A percentile compares a stretch with the other conserved stretches of the same genome.
Evolutionary conservation across 805 yeast species (phyloP).

Genomic region (Saturnispora sanitii): DNA sequence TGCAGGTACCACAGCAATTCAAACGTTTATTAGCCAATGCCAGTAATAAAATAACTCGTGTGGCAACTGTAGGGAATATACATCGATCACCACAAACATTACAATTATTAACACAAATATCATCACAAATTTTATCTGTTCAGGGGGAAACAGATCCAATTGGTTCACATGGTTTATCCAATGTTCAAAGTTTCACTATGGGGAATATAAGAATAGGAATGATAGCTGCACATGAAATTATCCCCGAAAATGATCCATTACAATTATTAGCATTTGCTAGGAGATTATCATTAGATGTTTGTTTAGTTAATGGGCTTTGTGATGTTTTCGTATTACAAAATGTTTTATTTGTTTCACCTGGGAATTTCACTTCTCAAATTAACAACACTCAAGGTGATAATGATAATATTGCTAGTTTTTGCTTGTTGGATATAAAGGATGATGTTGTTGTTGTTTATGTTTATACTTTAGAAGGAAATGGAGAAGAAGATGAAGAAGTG

Average conservation of each 20-base stretch:
- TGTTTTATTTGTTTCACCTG: too few species aligned
- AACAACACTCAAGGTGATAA: too few species aligned
- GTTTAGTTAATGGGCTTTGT: too few species aligned
- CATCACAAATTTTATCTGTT: slow-evolving; percentile 66
- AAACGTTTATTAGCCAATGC: slow-evolving; percentile 70
- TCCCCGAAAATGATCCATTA: slow-evolving; percentile 83
- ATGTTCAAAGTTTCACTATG: slow-evolving; percentile 28
- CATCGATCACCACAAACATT: slow-evolving; percentile 57
- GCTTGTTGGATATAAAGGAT: slow-evolving; percentile 79
- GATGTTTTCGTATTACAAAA: too few species aligned
- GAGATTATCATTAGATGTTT: slow-evolving; percentile 82
- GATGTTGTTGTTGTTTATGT: slow-evolving; percentile 70
- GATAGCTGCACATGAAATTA: slow-evolving; percentile 71
- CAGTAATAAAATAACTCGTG: slow-evolving; percentile 70
- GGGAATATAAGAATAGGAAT: slow-evolving; percentile 72
- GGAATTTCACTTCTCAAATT: too few species aligned
- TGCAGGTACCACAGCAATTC: slow-evolving; percentile 54
- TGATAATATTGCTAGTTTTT: slow-evolving; percentile 70
- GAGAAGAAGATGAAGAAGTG: slow-evolving; percentile 74
- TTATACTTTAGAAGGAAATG: slow-evolving; percentile 69
- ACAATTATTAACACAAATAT: slow-evolving; percentile 53
- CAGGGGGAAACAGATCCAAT: slow-evolving; percentile 66
- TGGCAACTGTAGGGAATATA: slow-evolving; percentile 76
- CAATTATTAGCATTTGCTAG: slow-evolving; percentile 75
- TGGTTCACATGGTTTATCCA: too few species aligned